A percentile compares a stretch with the other conserved stretches of the same genome.
phyloP scores from a whole-genome alignment of 2,329 filamentous ascomycete species.

The Scytalidium lignicola region DNA sequence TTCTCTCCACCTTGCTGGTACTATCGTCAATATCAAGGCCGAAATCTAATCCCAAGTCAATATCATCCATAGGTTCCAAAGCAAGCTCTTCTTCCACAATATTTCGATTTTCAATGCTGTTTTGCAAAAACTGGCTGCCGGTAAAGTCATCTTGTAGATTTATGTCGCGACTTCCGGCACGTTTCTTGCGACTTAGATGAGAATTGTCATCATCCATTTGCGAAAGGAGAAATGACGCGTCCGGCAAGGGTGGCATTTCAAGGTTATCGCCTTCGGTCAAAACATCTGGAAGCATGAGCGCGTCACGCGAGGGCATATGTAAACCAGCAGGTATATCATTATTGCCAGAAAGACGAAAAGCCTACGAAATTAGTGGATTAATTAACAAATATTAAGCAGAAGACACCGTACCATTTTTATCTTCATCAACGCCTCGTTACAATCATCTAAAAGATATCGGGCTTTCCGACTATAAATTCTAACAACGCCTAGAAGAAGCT shows the following conservation, averaged over 20 bases:
- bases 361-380: conserved; percentile 49
- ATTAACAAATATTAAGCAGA: conserved; percentile 12
- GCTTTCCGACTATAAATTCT: conserved; percentile 97
- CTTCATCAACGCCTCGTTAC: conserved; percentile 94
- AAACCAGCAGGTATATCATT: conserved; percentile 88
- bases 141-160: conserved; percentile 65
- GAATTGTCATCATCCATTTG: conserved; percentile 61
- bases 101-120: conserved; percentile 43
- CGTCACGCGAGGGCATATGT: conserved; percentile 75
- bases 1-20: conserved; percentile 44
- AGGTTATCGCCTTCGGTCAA: conserved; percentile 87
- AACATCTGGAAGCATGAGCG: conserved; percentile 83
- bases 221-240: conserved; percentile 78
- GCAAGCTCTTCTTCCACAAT: conserved; percentile 45
- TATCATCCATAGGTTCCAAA: conserved; percentile 52
- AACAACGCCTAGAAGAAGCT: conserved; percentile 90
- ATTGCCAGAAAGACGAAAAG: conserved; percentile 89
- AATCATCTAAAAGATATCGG: conserved; percentile 92
- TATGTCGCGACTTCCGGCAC: conserved; percentile 58
- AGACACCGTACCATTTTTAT: conserved; percentile 92
- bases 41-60: conserved; percentile 70
- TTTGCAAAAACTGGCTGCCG: conserved; percentile 76
- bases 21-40: conserved; percentile 50
- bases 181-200: conserved; percentile 51
- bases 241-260: conserved; percentile 74